Base-by-base conservation (phyloP, 1,284 basidiomycete species). In the Ceratobasidium papillatum region DNA sequence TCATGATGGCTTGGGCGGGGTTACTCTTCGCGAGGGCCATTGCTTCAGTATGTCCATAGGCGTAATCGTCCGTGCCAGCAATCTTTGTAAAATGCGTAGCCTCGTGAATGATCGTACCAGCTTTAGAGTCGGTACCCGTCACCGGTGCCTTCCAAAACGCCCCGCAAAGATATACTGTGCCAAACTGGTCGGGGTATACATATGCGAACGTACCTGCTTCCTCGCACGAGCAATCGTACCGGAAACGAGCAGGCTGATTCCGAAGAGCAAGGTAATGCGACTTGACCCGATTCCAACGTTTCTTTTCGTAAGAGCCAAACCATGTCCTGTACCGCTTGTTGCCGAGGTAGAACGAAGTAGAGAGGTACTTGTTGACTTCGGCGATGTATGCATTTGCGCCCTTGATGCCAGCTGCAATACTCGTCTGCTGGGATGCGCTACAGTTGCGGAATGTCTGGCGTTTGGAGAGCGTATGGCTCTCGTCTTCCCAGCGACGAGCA, bases 91-190 rank as follows among this genome's bases (percentile, higher is more conserved):
- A 76, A 22, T 76, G 75, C 14, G 74, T 61, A 8, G 66, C 36
- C 30, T 75, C 76, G 65, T 76, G 75, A 22, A 76, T 66, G 36
- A 76, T 76, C 2, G 75, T 74, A 34, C 75, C 75, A 41, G 72
- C 73, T 38, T 74, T 73, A 0, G 75, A 76, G 65, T 76, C 64
- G 22, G 63, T 74, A 7, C 75, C 75, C 19, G 5, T 3, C 2
- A 52, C 41, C 36, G 52, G 43, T 7, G 75, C 75, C 8, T 41
- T 59, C 62, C 73, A 66, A 38, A 68, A 76, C 19, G 64, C 52
- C 17, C 58, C 59, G 64, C 75, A 76, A 25, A 76, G 65, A 63
- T 76, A 63, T 11, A 76, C 59, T 5, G 36, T 61, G 11, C 73
- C 73, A 51, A 74, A 76, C 38, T 68, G 62, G 63, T 68, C n/a